Evolutionary conservation across 78 protist species (phyloP), one percentile per base, ranked within the genome.

Genomic region (Capsaspora owczarzaki): DNA sequence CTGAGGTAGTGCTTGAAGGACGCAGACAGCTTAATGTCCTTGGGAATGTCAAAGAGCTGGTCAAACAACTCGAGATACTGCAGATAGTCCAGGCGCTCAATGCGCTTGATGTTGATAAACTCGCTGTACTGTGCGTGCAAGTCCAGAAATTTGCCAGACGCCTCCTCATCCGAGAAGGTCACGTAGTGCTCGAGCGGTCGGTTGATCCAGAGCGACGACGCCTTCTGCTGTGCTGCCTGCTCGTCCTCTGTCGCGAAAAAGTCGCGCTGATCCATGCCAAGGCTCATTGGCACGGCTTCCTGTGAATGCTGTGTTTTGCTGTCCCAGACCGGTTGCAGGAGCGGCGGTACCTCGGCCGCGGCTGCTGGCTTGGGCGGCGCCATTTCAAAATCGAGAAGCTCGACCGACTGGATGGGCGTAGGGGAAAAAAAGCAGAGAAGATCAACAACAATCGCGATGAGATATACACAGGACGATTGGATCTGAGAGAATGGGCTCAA

Each of bases 21-120:
- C 46, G 46, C 44, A 31, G 20, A 10, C 43, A 14, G 10, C 37
- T 76, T 70, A 56, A 79, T 83, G 46, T 82, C 76, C 46, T 79
- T 35, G 41, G 37, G 43, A 29, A 74, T n/a, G 63, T 89, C 85
- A n/a, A 47, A 47, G 35, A 89, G 82, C 19, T 60, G 46, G 76
- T 60, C 74, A 56, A 86, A 83, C 14, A 1, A 23, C 25, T 81
- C 29, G 44, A 90, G 85, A 71, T 75, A 89, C 6, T 20, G 38
- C 35, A 83, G 0, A 66, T 81, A 81, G 40, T 81, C 84, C 41
- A 56, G 12, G 42, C 56, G 70, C 78, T 70, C 76, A n/a, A 68
- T 2, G 44, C 20, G 12, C 35, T 5, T 8, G 19, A 47, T 40
- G 37, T 86, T 83, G 42, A 31, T 2, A 40, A 27, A 66, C 33